Base-by-base conservation (phyloP, 1,139 yeast species). In the Blastobotrys persicus region DNA sequence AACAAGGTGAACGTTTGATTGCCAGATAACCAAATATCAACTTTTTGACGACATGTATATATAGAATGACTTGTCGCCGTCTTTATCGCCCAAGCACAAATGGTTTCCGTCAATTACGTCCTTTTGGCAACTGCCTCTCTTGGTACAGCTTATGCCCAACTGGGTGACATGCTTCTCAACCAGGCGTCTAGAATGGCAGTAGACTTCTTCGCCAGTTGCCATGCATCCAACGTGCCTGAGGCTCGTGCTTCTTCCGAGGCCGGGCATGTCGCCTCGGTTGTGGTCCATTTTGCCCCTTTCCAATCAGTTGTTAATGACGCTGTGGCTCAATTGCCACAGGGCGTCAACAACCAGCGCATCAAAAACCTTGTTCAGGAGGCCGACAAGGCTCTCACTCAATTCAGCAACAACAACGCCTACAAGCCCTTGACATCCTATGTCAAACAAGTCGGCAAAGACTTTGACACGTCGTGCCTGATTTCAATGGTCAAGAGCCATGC, bases 161-260 rank as follows among this genome's bases (percentile, higher is more conserved):
- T n/a, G n/a, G 41, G 41, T 23, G 28, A 9, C 5, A 18, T 37
- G n/a, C 23, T 37, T 6, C 5, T 37, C 28, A 37, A 37, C 28
- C 41, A 37, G 18, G 41, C 28, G 4, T 17, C 26, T 28, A 17
- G 41, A 37, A 37, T 37, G 11, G 41, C 41, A 9, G 41, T 37
- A 5, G 41, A 37, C 26, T 23, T 17, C 19, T 37, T 37, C 19
- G 41, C 28, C 28, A 37, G 41, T 18, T 26, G 26, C 13, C 28
- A 28, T 37, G 12, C 18, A 4, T 26, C 17, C 14, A 44, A 46
- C 14, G 61, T 61, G 6, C 45, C 49, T 20, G 57, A 51, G 19
- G 51, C 45, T 14, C 48, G 51, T 31, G 65, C 65, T 3, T 58
- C 64, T 4, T 56, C 61, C 9, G 62, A 57, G 44, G 62, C 62